These are phyloP conservation scores for Elasticomyces elasticus DNA, from an alignment of 495 filamentous ascomycete species.

Conservation along the genomic window DNA sequence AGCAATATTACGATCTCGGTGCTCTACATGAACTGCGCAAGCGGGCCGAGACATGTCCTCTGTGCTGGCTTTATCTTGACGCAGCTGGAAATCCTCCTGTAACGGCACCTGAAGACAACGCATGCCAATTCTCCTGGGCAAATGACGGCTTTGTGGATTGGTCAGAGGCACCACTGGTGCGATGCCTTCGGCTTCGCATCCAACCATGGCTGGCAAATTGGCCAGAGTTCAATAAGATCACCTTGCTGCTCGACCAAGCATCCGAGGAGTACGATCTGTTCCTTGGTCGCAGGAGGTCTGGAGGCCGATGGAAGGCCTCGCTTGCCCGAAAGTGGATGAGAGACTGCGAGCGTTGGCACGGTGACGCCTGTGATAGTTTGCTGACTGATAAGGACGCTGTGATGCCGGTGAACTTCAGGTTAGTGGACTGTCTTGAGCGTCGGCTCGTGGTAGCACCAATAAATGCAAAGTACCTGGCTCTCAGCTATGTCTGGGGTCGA, in stretches of 20 bases:
- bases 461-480: background rate
- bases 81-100: background rate
- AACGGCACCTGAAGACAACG: background rate
- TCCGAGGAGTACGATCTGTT: background rate
- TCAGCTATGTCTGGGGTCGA: background rate
- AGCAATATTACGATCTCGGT: background rate
- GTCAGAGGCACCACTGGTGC: background rate
- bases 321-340: background rate
- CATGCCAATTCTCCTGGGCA: background rate
- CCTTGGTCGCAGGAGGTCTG: background rate
- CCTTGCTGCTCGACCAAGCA: background rate
- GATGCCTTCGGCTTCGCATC: background rate
- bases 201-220: background rate
- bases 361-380: background rate
- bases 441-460: background rate
- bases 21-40: background rate
- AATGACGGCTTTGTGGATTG: background rate
- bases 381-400: background rate
- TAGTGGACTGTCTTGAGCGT: background rate
- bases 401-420: background rate
- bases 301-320: no score
- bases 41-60: background rate
- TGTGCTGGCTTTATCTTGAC: background rate
- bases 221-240: background rate
- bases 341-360: background rate